phyloP scores from a whole-genome alignment of 352 stramenopile species.

The Globisporangium cystogenes region DNA sequence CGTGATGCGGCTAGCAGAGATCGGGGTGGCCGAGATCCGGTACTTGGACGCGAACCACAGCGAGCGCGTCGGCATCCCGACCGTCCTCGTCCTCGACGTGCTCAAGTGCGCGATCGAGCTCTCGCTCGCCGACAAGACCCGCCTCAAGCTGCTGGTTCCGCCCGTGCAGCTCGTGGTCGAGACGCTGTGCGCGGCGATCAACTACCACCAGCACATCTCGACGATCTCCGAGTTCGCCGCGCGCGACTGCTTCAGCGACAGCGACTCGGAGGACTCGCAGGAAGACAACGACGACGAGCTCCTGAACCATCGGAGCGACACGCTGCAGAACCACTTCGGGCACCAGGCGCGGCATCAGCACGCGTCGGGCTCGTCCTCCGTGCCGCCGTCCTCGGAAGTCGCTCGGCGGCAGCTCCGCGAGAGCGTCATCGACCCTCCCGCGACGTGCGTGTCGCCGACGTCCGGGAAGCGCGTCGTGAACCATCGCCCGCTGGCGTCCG shows the following conservation, averaged over 20 bases:
- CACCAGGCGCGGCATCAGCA: background rate
- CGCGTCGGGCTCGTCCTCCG: background rate
- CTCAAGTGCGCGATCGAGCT: slow-evolving; percentile 53
- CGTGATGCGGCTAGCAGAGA: slow-evolving; percentile 41
- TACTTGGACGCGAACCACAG: slow-evolving; percentile 59
- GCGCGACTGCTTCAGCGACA: slow-evolving; percentile 72
- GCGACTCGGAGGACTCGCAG: slow-evolving; percentile 46
- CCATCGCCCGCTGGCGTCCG: slow-evolving; percentile 51
- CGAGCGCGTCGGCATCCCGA: slow-evolving; percentile 37
- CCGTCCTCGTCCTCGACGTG: slow-evolving; percentile 48
- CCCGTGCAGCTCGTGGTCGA: slow-evolving; percentile 46
- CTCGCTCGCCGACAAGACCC: slow-evolving; percentile 26
- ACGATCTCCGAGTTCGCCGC: slow-evolving; percentile 71
- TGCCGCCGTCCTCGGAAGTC: background rate
- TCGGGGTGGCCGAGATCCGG: slow-evolving; percentile 54
- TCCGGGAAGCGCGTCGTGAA: slow-evolving; percentile 55
- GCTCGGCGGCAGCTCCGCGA: slow-evolving; percentile 9
- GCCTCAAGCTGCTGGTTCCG: slow-evolving; percentile 42
- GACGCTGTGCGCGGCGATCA: slow-evolving; percentile 60
- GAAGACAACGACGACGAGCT: slow-evolving; percentile 20
- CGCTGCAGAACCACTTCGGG: slow-evolving; percentile 7
- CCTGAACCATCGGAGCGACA: slow-evolving; percentile 6
- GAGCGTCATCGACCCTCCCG: slow-evolving; percentile 9
- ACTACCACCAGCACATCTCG: slow-evolving; percentile 71
- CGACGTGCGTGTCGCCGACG: slow-evolving; percentile 31